phyloP scores from a whole-genome alignment of 164 flowering plant genomes.

The Nymphaea thermarum region DNA sequence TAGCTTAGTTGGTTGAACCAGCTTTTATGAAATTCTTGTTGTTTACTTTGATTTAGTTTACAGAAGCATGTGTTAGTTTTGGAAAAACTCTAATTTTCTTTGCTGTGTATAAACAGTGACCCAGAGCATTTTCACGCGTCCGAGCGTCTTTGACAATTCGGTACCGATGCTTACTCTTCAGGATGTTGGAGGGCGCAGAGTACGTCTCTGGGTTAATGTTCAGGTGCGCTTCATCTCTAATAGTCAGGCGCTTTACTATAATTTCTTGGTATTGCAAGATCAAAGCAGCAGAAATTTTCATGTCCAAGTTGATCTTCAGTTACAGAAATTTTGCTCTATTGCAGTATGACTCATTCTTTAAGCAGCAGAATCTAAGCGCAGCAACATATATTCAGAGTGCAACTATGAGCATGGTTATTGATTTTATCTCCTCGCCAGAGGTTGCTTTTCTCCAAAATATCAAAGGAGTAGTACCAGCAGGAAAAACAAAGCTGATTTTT shows the following conservation, averaged over 20 bases:
- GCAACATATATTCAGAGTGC: slow-evolving; percentile 17
- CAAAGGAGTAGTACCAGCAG: slow-evolving; percentile 17
- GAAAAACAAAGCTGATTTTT: slow-evolving; percentile 51
- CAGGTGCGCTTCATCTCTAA: slow-evolving; percentile 24
- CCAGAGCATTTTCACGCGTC: slow-evolving; percentile 37
- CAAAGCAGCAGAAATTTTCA: background rate
- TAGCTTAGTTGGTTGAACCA: background rate
- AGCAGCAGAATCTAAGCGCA: slow-evolving; percentile 28
- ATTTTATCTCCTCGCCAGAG: slow-evolving; percentile 75
- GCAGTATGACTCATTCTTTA: slow-evolving; percentile 64
- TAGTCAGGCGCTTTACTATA: too few species aligned
- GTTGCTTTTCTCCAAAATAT: slow-evolving; percentile 57
- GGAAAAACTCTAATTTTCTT: background rate
- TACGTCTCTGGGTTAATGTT: slow-evolving; percentile 55
- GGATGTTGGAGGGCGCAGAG: slow-evolving; percentile 21
- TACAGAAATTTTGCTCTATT: background rate
- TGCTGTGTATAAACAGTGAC: slow-evolving; percentile 22
- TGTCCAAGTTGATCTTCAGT: background rate
- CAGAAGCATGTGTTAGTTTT: too few species aligned
- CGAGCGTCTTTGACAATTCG: slow-evolving; percentile 36
- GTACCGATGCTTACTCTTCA: slow-evolving; percentile 28
- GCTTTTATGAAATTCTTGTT: background rate
- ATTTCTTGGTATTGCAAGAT: background rate
- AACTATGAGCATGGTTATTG: slow-evolving; percentile 6
- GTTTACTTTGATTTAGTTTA: too few species aligned